Evolutionary conservation across 768 basidiomycete species (phyloP).

Genomic region (Strobilomyces confusus): DNA sequence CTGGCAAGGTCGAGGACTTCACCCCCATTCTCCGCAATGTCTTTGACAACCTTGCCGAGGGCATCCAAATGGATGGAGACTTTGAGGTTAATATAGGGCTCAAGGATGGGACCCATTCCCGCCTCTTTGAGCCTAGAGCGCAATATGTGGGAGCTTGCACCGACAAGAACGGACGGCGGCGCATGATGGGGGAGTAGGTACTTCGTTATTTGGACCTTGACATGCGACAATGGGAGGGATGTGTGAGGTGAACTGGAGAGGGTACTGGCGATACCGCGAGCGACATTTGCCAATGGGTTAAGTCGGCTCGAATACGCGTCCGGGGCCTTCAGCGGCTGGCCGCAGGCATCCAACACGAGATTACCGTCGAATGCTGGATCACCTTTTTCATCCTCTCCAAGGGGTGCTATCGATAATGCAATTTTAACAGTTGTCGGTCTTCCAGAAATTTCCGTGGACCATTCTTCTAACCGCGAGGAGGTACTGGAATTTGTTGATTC

Average conservation of each 20-base stretch:
- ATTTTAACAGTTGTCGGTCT: slow-evolving; percentile 49
- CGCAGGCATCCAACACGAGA: slow-evolving; percentile 55
- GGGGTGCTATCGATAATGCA: slow-evolving; percentile 50
- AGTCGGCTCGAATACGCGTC: slow-evolving; percentile 41
- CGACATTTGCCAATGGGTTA: slow-evolving; percentile 50
- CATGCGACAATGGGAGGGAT: slow-evolving; percentile 61
- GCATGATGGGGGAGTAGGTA: slow-evolving; percentile 41
- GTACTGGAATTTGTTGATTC: slow-evolving; percentile 43
- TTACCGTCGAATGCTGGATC: slow-evolving; percentile 78
- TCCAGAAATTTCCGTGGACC: slow-evolving; percentile 64
- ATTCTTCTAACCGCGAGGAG: slow-evolving; percentile 37
- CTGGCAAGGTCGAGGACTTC: slow-evolving; percentile 65
- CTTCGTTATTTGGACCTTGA: slow-evolving; percentile 52
- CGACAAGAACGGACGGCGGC: slow-evolving; percentile 53
- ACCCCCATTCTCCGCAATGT: slow-evolving; percentile 81
- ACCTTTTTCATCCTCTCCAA: slow-evolving; percentile 53
- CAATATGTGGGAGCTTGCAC: slow-evolving; percentile 60
- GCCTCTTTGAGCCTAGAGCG: slow-evolving; percentile 57
- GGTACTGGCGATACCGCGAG: slow-evolving; percentile 65
- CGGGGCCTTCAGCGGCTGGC: slow-evolving; percentile 48
- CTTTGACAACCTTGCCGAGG: slow-evolving; percentile 76
- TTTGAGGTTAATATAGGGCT: slow-evolving; percentile 72
- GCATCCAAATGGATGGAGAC: slow-evolving; percentile 62
- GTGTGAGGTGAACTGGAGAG: slow-evolving; percentile 80
- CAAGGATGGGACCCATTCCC: slow-evolving; percentile 70